These are phyloP conservation scores for Stenogyne calaminthoides DNA, from an alignment of 305 asterid species.

Conservation along the genomic window DNA sequence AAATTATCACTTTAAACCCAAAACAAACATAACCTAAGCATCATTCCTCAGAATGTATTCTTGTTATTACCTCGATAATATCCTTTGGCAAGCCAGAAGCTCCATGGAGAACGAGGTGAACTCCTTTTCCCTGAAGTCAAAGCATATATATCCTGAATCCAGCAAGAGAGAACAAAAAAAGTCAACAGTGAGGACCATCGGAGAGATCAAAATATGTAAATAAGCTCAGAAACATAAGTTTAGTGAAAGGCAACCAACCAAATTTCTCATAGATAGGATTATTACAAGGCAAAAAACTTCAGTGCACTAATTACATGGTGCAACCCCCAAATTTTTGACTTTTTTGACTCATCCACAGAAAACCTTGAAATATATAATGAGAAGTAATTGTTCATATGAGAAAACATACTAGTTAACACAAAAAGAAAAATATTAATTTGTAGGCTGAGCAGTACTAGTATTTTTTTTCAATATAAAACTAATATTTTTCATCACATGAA, in stretches of 20 bases:
- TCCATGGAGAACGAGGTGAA: conserved; percentile 89
- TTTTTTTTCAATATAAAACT: too few species aligned
- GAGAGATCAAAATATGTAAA: background rate
- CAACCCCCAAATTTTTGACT: too few species aligned
- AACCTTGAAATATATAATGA: too few species aligned
- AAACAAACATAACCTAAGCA: too few species aligned
- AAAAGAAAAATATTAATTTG: too few species aligned
- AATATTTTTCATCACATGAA: too few species aligned
- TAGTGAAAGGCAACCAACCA: background rate
- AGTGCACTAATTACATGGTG: too few species aligned
- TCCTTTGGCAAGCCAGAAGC: conserved; percentile 92
- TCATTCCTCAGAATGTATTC: background rate
- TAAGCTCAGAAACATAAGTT: background rate
- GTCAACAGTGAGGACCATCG: background rate
- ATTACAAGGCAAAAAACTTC: background rate
- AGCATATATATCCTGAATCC: conserved; percentile 65
- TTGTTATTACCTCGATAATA: conserved; percentile 62
- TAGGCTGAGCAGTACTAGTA: too few species aligned
- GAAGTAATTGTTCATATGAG: too few species aligned
- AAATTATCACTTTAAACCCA: too few species aligned
- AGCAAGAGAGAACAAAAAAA: conserved; percentile 7
- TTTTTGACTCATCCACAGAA: too few species aligned
- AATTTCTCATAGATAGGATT: background rate
- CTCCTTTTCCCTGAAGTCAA: conserved; percentile 72
- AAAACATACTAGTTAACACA: too few species aligned